Evolutionary conservation across 2,329 filamentous ascomycete genomes (phyloP), one percentile per base, ranked within the genome.

Genomic region (Cladorrhinum sp.): DNA sequence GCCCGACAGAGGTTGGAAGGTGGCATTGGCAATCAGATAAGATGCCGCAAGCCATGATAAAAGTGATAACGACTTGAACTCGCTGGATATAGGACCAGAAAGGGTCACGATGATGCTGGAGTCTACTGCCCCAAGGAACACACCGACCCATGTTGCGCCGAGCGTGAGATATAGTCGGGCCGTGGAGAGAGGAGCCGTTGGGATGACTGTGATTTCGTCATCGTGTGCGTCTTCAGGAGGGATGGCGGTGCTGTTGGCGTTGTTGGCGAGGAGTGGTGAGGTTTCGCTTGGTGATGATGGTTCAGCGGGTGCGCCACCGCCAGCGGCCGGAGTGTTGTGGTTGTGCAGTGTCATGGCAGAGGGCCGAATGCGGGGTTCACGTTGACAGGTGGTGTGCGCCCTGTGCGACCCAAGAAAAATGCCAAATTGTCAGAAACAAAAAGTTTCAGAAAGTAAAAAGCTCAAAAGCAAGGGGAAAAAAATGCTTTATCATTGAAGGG

Each of bases 31-130:
- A 69, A 96, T 92, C 26, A 96, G 82, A 72, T 96, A 96, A 20
- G 91, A 88, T 0, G 91, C 90, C 0, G 91, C 92, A 7, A 96
- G 86, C 92, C 92, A 96, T 0, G 91, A 93, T 50, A 96, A 81
- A 3, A 95, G 80, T 20, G 87, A 89, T 26, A 96, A 84, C 1
- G 91, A 96, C 61, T 87, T 81, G 75, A 96, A 96, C 49, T 89
- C 88, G 71, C 86, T 90, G 23, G 90, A 90, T 65, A 97, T 96
- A 7, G 92, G 91, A 0, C 85, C 90, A 0, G 90, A 88, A 1
- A 96, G 82, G 0, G 92, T 96, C 8, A 92, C 92, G 67, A 96
- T 91, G 65, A 96, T 88, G 53, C 91, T 95, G 1, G 84, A 85
- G 75, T 96, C 92, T 42, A 87, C 77, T 39, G 86, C 85, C 30